A percentile compares a stretch with the other conserved stretches of the same genome.
Conservation (phyloP, 148 eudicot species). For the Cornus kousa region DNA sequence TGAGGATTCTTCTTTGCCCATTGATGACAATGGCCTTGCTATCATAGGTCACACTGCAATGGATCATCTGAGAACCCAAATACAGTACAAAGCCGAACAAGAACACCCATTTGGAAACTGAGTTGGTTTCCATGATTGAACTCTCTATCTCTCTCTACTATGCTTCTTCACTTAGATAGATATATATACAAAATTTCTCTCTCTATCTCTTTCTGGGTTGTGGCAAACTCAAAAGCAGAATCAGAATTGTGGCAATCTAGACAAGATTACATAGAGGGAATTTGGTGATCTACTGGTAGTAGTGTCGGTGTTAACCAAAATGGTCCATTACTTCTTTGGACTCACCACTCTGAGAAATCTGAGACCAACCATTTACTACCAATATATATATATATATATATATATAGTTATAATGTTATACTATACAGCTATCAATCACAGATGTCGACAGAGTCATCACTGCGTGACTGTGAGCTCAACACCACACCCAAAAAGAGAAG, state of each 20-base stretch:
- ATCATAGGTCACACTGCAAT: slow-evolving; percentile 62
- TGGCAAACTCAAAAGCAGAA: slow-evolving; percentile 5
- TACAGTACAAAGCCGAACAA: slow-evolving; percentile 24
- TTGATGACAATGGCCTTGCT: slow-evolving; percentile 61
- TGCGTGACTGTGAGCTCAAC: slow-evolving; percentile 19
- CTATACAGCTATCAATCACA: background rate
- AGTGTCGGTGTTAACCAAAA: background rate
- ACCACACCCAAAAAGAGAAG: slow-evolving; percentile 9
- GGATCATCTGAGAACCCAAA: slow-evolving; percentile 33
- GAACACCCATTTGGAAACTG: slow-evolving; percentile 34
- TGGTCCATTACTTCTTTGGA: background rate
- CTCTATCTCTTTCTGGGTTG: slow-evolving; percentile 2
- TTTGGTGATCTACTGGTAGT: background rate
- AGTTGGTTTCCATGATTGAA: slow-evolving; percentile 20
- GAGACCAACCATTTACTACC: background rate
- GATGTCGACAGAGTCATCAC: slow-evolving; percentile 13
- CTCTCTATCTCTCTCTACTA: background rate
- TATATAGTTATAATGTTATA: background rate
- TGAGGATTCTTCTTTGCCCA: slow-evolving; percentile 67
- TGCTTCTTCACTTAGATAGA: background rate
- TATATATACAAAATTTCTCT: background rate
- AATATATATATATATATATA: background rate
- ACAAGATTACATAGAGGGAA: background rate
- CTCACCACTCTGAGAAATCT: background rate
- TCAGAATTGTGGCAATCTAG: background rate